Base-by-base conservation (phyloP, 371 early-diverging fungal genomes). In the Hamiltosporidium tvaerminnensis region DNA sequence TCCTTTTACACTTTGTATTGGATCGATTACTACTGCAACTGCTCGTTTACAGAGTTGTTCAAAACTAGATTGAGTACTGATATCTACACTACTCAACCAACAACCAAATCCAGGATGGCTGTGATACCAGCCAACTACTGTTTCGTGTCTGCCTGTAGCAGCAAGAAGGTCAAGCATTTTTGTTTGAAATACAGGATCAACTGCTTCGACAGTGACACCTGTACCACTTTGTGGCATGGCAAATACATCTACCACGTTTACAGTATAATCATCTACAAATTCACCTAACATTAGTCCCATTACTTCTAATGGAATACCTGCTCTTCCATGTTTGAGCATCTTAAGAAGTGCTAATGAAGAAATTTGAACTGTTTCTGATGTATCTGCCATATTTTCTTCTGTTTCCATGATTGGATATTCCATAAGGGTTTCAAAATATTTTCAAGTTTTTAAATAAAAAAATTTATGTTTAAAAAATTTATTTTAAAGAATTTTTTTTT, bases 81-180 rank as follows among this genome's bases (percentile, higher is more conserved):
- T 88, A 81, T 99, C 97, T 14, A 95, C 95, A 68, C 88, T 91
- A 12, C 93, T 92, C 34, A 99, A 84, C 99, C 97, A 99, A 82
- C 97, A 96, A 30, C 99, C 99, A 74, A 96, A 99, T 58, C 97
- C 99, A 34, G 99, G 99, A 80, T 99, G 99, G 59, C 93, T 92
- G 82, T 99, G 99, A 77, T 99, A 99, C 99, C 99, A 99, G 16
- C 99, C 99, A 23, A 99, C 96, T n/a, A 96, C 97, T 82, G 88
- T 89, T 76, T 99, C 97, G 16, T 90, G 88, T 71, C 90, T 81
- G 75, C 96, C 96, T 47, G 96, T 96, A 67, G 92, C 90, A 80
- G 91, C 92, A 66, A 99, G 81, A 90, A 94, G 91, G 58, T 96
- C 96, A 86, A 94, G 83, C 96, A 99, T 99, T 73, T 91, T 89